Base-by-base conservation (phyloP, 441 rosid genomes). In the Adansonia madagascariensis region DNA sequence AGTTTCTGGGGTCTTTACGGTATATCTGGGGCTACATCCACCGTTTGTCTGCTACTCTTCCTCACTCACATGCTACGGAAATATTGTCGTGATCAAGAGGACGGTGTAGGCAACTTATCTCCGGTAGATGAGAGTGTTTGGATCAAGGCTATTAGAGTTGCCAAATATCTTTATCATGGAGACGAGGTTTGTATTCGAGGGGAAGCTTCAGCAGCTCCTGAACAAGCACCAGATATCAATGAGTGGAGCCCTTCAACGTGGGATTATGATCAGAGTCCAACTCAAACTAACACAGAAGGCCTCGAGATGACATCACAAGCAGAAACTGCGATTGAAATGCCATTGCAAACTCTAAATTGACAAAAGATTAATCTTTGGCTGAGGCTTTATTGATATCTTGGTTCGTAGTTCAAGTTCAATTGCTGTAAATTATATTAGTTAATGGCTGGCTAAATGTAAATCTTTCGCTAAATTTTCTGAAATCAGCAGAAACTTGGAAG, bases 21-120 rank as follows among this genome's bases (percentile, higher is more conserved):
- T n/a, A 24, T 79, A 41, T 79, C 80, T 39, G 80, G 80, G 22
- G 82, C 75, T 11, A 82, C 82, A 61, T 88, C 89, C 22, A 87
- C 85, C 11, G 15, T 84, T 27, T 86, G 89, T 71, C 74, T 85
- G 44, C 74, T 88, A 35, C 24, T 81, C 17, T 84, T 44, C 78
- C 60, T 84, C 1, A 0, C 79, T 55, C 59, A 3, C 41, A 79
- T 64, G 63, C 27, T 75, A 2, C 57, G 53, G 49, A 85, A 61
- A 11, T 74, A 75, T 27, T 6, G 49, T 20, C 22, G 15, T 11
- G 14, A 69, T 10, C 72, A 8, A 44, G 62, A 20, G 39, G 56
- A 50, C n/a, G 56, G 11, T 31, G 41, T 10, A 44, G 46, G 66
- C 24, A 63, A n/a, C 50, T 15, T 4, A 22, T 7, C 56, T 22